Conservation (phyloP, 2,329 filamentous ascomycete species). For the Cercospora sojina region DNA sequence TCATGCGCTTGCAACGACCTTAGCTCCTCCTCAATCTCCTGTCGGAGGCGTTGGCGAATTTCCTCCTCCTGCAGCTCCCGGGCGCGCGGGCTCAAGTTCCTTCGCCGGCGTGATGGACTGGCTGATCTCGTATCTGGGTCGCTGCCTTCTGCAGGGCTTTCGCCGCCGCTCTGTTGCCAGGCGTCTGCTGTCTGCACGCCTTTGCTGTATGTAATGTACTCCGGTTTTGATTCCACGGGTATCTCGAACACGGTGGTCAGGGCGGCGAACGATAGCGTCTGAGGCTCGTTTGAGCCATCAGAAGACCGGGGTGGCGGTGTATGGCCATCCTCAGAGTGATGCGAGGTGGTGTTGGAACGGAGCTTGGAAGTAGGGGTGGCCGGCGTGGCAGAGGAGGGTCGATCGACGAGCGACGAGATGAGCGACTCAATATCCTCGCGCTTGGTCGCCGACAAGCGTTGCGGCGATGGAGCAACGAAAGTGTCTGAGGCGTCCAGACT, state of each 20-base stretch:
- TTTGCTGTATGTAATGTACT: slow-evolving; percentile 96
- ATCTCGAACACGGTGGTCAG: slow-evolving; percentile 79
- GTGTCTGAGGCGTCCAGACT: slow-evolving; percentile 68
- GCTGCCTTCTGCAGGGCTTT: slow-evolving; percentile 55
- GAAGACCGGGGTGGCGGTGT: slow-evolving; percentile 34
- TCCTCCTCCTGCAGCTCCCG: slow-evolving; percentile 79
- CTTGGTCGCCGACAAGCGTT: slow-evolving; percentile 59
- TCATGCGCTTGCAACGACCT: slow-evolving; percentile 61
- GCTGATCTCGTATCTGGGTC: slow-evolving; percentile 59
- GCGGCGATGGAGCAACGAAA: slow-evolving; percentile 69
- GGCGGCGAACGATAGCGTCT: slow-evolving; percentile 71
- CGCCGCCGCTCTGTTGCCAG: slow-evolving; percentile 51
- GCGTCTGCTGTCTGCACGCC: slow-evolving; percentile 86
- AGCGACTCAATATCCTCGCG: slow-evolving; percentile 78
- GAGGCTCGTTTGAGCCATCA: slow-evolving; percentile 53
- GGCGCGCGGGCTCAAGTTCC: slow-evolving; percentile 74
- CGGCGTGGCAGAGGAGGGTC: slow-evolving; percentile 44
- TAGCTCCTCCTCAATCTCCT: slow-evolving; percentile 91
- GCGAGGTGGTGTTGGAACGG: slow-evolving; percentile 29
- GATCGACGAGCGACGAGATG: slow-evolving; percentile 78
- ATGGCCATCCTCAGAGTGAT: slow-evolving; percentile 27
- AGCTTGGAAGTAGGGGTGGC: slow-evolving; percentile 33
- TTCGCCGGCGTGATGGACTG: slow-evolving; percentile 55
- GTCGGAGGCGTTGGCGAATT: slow-evolving; percentile 76
- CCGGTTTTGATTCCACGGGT: slow-evolving; percentile 62